These are phyloP conservation scores for Linnemannia hyalina DNA, from an alignment of 192 early-diverging fungal species.

Conservation along the genomic window DNA sequence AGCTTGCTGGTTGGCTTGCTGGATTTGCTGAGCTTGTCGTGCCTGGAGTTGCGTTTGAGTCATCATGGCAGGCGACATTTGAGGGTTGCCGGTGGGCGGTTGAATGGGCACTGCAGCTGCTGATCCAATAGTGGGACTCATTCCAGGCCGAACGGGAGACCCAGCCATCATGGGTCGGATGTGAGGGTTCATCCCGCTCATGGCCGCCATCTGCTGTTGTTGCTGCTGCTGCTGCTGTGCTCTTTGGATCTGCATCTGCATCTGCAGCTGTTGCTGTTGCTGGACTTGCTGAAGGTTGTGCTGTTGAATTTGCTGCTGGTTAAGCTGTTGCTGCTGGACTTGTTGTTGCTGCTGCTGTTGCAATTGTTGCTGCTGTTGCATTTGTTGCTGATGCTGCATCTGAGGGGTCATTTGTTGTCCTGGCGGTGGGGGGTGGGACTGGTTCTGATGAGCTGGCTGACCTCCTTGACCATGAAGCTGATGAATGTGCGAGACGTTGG, in stretches of 20 bases:
- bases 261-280: slow-evolving; percentile 20
- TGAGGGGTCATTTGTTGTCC: not conserved
- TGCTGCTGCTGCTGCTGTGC: slow-evolving; percentile 28
- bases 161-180: slow-evolving; percentile 30
- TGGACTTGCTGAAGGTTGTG: slow-evolving; percentile 10
- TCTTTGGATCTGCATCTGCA: slow-evolving; percentile 18
- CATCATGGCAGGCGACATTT: slow-evolving; percentile 17
- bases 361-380: slow-evolving; percentile 22
- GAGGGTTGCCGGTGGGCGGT: slow-evolving; percentile 14
- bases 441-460: slow-evolving; percentile 8
- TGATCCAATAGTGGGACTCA: slow-evolving; percentile 30
- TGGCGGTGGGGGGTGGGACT: not conserved
- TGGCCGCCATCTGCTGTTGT: slow-evolving; percentile 28
- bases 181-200: slow-evolving; percentile 25
- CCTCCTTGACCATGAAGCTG: slow-evolving; percentile 18
- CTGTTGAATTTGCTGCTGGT: slow-evolving; percentile 18
- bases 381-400: slow-evolving; percentile 9
- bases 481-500: slow-evolving; percentile 25
- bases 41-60: slow-evolving; percentile 14
- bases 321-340: slow-evolving; percentile 19
- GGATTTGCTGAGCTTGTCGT: slow-evolving; percentile 1
- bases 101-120: slow-evolving; percentile 13
- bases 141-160: slow-evolving; percentile 18
- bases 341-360: slow-evolving; percentile 25
- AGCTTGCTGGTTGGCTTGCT: no score